Percentiles rank a stretch among this genome's conserved stretches.
phyloP scores from a whole-genome alignment of 225 moss, liverwort and hornwort species.

The Lunularia cruciata region DNA sequence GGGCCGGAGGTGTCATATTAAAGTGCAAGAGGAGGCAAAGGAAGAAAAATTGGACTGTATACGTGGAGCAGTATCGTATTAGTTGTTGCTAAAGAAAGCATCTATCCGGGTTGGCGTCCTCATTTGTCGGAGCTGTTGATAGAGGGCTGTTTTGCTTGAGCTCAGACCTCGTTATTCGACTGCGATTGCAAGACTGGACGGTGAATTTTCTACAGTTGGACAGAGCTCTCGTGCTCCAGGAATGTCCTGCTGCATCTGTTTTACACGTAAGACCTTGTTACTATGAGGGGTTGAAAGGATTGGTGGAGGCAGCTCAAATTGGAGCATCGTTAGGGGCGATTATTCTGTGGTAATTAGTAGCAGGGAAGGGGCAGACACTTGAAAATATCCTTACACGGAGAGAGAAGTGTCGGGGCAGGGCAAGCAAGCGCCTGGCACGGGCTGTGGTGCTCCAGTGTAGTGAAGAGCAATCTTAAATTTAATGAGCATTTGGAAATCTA shows the following conservation, averaged over 20 bases:
- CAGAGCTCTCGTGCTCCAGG: neutral
- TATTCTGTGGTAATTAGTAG: neutral
- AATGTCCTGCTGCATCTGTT: neutral
- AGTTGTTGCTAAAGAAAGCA: neutral
- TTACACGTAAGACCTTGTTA: neutral
- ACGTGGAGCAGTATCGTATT: neutral
- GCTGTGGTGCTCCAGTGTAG: neutral
- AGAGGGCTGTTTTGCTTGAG: neutral
- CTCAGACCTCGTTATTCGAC: neutral
- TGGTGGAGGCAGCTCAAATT: neutral
- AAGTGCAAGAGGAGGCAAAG: no score
- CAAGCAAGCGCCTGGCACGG: slow-evolving; percentile 1
- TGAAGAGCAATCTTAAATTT: no score
- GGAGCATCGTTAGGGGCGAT: neutral
- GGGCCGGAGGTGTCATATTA: neutral
- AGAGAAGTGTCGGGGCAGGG: neutral
- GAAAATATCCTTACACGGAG: neutral
- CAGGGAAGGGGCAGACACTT: neutral
- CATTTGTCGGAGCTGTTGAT: neutral
- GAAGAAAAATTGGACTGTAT: neutral
- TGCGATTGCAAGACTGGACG: neutral
- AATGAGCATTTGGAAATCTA: neutral
- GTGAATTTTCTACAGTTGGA: neutral
- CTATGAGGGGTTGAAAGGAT: neutral
- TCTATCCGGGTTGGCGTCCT: no score